Percentiles rank a stretch among this genome's conserved stretches.
phyloP scores from a whole-genome alignment of 2,329 filamentous ascomycete genomes.

The Epichloe sp. region DNA sequence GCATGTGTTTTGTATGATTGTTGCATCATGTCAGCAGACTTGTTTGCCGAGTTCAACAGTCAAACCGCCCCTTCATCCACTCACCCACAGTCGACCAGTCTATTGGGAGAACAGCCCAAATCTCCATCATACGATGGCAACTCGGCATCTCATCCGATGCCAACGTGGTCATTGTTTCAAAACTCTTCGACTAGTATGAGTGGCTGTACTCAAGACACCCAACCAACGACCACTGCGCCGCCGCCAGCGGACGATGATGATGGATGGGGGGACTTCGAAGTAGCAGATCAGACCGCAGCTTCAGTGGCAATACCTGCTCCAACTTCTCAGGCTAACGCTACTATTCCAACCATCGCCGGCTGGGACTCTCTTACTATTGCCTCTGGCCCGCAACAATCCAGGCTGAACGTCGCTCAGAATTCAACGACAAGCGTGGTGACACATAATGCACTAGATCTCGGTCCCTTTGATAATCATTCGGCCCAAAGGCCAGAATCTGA shows the following conservation, averaged over 20 bases:
- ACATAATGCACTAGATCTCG: not conserved
- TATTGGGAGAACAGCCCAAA: conserved; percentile 4
- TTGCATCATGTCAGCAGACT: conserved; percentile 46
- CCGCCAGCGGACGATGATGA: conserved; percentile 38
- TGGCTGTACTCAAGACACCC: conserved; percentile 8
- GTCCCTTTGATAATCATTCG: not conserved
- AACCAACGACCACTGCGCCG: not conserved
- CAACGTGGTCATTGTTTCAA: conserved; percentile 21
- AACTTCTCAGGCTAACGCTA: not conserved
- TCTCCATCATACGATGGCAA: conserved; percentile 7
- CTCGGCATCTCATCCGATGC: conserved; percentile 9
- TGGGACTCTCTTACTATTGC: not conserved
- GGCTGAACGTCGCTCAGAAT: not conserved
- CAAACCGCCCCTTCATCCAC: conserved; percentile 24
- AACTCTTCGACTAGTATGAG: conserved; percentile 10
- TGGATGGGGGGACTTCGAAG: conserved; percentile 56
- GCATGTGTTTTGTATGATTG: not conserved
- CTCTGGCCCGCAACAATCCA: not conserved
- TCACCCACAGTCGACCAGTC: conserved; percentile 6
- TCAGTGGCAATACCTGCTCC: not conserved
- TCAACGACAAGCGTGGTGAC: not conserved
- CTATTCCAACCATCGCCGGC: not conserved
- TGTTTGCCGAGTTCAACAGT: conserved; percentile 50
- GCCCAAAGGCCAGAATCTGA: conserved; percentile 8
- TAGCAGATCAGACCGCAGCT: conserved; percentile 25